Evolutionary conservation across 2,329 filamentous ascomycete species (phyloP), one percentile per base, ranked within the genome.

Genomic region (Zasmidium cellare): DNA sequence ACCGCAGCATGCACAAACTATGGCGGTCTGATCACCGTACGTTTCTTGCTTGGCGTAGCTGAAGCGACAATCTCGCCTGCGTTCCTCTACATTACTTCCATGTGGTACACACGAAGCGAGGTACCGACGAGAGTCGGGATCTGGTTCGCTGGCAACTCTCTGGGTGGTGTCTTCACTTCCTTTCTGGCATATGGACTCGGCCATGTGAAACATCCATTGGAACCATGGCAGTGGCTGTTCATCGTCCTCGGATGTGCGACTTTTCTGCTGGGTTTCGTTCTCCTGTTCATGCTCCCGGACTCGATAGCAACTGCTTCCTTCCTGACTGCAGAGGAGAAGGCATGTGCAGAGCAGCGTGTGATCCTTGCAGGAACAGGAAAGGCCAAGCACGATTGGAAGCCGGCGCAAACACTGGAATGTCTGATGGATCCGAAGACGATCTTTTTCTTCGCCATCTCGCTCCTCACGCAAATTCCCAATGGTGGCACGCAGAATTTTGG

Each of bases 71-170:
- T 71, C 51, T 69, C 71, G 25, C 74, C 74, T 0, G 76, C 75
- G 5, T 74, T 73, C 52, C 71, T 75, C 22, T 77, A 76, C 58
- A 72, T 76, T 20, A 71, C 77, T 6, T 71, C 69, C 11, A 68
- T 67, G 16, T 69, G 76, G 35, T 76, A 72, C 56, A 73, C 72
- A 19, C 70, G 69, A 25, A 68, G 71, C 44, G 68, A 70, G 56
- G 22, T 69, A 61, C 41, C 72, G 62, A 55, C 56, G 23, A 31
- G 62, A 24, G 57, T 62, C 12, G 57, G 63, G 1, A 64, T 64
- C n/a, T 64, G 61, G 59, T 62, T 64, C 22, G 63, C 59, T 22
- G 63, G 63, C 20, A 63, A 64, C 46, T 58, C 57, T 3, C 45
- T 60, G 3, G 61, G 58, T 19, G 61, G 57, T 16, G 56, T 67